Evolutionary conservation across 305 asterid genomes (phyloP).

Genomic region (Fraxinus platypoda): DNA sequence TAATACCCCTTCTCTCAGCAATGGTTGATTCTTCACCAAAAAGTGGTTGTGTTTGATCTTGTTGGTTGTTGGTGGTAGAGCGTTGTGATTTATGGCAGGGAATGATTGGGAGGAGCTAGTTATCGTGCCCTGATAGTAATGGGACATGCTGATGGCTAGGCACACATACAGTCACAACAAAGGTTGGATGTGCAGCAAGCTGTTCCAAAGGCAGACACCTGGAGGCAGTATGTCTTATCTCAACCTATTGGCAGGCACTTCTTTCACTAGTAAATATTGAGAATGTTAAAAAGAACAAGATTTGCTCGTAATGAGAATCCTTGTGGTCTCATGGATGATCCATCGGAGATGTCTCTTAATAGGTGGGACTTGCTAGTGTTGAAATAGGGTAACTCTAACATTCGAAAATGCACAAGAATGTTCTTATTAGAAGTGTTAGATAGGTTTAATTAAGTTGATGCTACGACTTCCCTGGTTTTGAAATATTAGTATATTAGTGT

Average conservation of each 20-base stretch:
- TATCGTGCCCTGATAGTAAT: not conserved
- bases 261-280: not conserved
- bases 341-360: not conserved
- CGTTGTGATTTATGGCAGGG: not conserved
- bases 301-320: not conserved
- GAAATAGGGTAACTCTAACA: not conserved
- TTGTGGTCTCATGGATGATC: not conserved
- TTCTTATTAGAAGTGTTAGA: not conserved
- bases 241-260: not conserved
- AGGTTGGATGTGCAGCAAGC: not conserved
- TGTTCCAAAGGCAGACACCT: not conserved
- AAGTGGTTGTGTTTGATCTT: not conserved
- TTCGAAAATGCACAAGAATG: not conserved
- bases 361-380: not conserved
- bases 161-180: not conserved
- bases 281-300: not conserved
- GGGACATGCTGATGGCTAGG: not conserved
- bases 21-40: not conserved
- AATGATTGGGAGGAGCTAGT: not conserved
- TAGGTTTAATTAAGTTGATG: not conserved
- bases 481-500: not conserved
- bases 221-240: not conserved
- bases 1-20: not conserved
- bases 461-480: not conserved
- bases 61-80: not conserved